phyloP scores from a whole-genome alignment of 164 flowering plant genomes.

The Magnolia officinalis region DNA sequence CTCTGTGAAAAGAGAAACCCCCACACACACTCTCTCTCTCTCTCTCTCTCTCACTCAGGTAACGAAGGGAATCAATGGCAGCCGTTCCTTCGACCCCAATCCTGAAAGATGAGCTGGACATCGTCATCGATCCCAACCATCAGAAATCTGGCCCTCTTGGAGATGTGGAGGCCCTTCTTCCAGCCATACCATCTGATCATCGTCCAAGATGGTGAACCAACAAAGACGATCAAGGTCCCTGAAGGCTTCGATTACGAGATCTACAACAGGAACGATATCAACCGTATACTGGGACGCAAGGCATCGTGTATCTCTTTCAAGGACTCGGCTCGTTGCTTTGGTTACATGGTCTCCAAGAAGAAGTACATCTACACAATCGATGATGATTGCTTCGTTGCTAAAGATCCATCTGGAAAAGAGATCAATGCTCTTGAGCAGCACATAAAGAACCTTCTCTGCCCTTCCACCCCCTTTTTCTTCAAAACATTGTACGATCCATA shows the following conservation, averaged over 20 bases:
- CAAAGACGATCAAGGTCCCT: constrained; percentile 64
- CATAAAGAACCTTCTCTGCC: constrained; percentile 64
- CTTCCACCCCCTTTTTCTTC: constrained; percentile 78
- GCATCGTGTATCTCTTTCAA: constrained; percentile 88
- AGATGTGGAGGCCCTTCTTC: constrained; percentile 88
- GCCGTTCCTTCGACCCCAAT: constrained; percentile 34
- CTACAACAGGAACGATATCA: constrained; percentile 73
- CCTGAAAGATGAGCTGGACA: constrained; percentile 75
- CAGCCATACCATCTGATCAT: constrained; percentile 74
- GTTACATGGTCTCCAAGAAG: constrained; percentile 84
- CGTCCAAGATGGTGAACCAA: constrained; percentile 81
- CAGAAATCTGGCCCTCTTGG: constrained; percentile 71
- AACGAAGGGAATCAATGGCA: not conserved
- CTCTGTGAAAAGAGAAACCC: too few relatives aligned
- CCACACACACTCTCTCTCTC: not conserved
- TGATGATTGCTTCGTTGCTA: constrained; percentile 89
- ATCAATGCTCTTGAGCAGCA: constrained; percentile 84
- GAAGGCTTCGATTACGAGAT: constrained; percentile 89
- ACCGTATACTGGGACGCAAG: constrained; percentile 68
- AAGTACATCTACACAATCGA: constrained; percentile 88
- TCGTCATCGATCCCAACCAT: constrained; percentile 71
- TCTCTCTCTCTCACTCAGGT: not conserved
- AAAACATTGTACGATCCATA: constrained; percentile 85
- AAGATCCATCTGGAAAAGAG: constrained; percentile 61
- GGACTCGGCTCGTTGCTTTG: constrained; percentile 89